Evolutionary conservation across 2,329 filamentous ascomycete genomes (phyloP).

Genomic region (Nannizziopsis arthrosporioides): DNA sequence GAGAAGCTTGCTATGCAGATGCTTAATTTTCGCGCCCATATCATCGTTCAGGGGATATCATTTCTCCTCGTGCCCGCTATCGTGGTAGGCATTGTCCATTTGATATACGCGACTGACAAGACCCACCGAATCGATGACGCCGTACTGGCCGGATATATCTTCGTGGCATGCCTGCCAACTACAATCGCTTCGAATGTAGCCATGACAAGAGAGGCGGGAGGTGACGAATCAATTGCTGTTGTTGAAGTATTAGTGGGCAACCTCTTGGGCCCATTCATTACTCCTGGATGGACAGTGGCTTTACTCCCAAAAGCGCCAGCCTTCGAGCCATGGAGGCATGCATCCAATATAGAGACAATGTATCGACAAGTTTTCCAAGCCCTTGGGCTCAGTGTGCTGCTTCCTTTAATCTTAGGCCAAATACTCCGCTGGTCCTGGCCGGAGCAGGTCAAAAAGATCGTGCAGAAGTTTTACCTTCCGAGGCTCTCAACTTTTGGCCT

Average conservation of each 20-base stretch:
- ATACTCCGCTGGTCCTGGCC: conserved; percentile 46
- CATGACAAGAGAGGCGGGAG: conserved; percentile 58
- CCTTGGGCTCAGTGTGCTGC: conserved; percentile 53
- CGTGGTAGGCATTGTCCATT: conserved; percentile 45
- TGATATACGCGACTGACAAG: conserved; percentile 37
- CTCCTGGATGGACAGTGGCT: conserved; percentile 50
- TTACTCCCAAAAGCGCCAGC: conserved; percentile 37
- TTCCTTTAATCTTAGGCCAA: conserved; percentile 55
- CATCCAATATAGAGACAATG: conserved; percentile 47
- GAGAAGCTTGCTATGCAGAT: conserved; percentile 50
- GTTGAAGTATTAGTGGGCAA: conserved; percentile 62
- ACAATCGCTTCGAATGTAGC: conserved; percentile 64
- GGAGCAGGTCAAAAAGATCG: conserved; percentile 27
- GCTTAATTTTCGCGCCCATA: conserved; percentile 55
- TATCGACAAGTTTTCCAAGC: conserved; percentile 58
- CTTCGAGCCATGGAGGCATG: conserved; percentile 33
- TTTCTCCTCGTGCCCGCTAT: conserved; percentile 55
- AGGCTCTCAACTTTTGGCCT: conserved; percentile 38
- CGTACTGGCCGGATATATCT: conserved; percentile 56
- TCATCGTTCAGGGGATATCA: conserved; percentile 55
- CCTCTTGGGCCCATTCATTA: conserved; percentile 55
- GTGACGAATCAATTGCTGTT: conserved; percentile 53
- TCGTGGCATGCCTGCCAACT: conserved; percentile 57
- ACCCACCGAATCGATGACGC: conserved; percentile 47
- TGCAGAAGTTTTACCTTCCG: conserved; percentile 43